These are phyloP conservation scores for Penicillium sclerotiorum DNA, from an alignment of 2,329 filamentous ascomycete genomes.

Conservation along the genomic window DNA sequence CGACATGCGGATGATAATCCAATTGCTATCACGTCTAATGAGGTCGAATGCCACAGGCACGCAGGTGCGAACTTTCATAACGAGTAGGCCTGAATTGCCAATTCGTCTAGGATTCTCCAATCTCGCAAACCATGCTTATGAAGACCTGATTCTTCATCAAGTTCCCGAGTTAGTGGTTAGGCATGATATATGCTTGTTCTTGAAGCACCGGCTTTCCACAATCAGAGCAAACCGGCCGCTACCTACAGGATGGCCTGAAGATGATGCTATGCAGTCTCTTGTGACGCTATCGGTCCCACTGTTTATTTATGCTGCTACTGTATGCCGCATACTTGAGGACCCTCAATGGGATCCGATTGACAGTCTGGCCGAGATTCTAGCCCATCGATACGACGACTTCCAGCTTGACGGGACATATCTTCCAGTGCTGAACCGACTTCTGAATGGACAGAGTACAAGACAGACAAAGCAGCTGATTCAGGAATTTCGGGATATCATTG, in stretches of 20 bases:
- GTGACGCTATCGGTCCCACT: slow-evolving; percentile 15
- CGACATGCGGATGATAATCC: not conserved
- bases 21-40: not conserved
- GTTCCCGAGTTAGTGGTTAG: slow-evolving; percentile 23
- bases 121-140: slow-evolving; percentile 12
- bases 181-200: slow-evolving; percentile 29
- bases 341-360: slow-evolving; percentile 13
- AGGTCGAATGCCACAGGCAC: too few relatives aligned
- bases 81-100: not conserved
- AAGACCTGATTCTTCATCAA: slow-evolving; percentile 29
- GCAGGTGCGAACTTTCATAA: slow-evolving; percentile 13
- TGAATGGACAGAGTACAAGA: slow-evolving; percentile 6
- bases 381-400: slow-evolving; percentile 2
- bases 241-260: slow-evolving; percentile 19
- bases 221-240: slow-evolving; percentile 16
- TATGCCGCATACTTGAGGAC: slow-evolving; percentile 18
- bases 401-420: slow-evolving; percentile 22
- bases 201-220: slow-evolving; percentile 20
- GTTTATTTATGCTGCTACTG: slow-evolving; percentile 25
- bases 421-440: slow-evolving; percentile 14
- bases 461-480: slow-evolving; percentile 7
- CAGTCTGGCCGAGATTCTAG: slow-evolving; percentile 12
- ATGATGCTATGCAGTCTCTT: not conserved
- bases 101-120: slow-evolving; percentile 1
- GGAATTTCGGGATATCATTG: slow-evolving; percentile 11